Evolutionary conservation across 176 grass and related monocot genomes (phyloP).

Genomic region (Cenchrus purpureus): DNA sequence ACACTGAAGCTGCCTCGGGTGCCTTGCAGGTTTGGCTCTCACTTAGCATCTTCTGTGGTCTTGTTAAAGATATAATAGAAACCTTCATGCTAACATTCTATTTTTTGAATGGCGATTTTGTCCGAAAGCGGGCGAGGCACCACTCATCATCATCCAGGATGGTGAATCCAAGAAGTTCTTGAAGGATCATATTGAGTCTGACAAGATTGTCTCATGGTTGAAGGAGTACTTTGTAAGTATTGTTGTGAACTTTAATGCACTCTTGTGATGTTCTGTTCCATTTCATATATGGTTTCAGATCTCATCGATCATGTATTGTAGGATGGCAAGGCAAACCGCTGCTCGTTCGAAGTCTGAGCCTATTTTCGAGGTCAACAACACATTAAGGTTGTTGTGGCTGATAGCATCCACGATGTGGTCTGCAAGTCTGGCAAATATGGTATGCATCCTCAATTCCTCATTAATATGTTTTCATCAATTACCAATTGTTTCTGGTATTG

Average conservation of each 20-base stretch:
- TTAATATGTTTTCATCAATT: not conserved
- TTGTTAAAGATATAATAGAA: not conserved
- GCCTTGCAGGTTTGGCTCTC: too few species aligned
- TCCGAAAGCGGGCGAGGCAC: conserved; percentile 69
- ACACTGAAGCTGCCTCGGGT: too few species aligned
- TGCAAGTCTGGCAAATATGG: conserved; percentile 94
- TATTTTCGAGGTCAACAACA: conserved; percentile 73
- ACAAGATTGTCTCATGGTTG: conserved; percentile 78
- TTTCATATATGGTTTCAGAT: not conserved
- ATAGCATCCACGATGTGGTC: conserved; percentile 72
- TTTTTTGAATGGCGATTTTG: conserved; percentile 58
- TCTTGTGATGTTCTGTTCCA: not conserved
- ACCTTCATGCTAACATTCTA: conserved; percentile 14
- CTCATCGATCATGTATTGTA: conserved; percentile 16
- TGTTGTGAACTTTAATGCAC: not conserved
- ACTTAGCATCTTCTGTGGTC: not conserved
- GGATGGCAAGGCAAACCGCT: conserved; percentile 89
- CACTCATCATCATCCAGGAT: conserved; percentile 79
- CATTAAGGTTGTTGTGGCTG: conserved; percentile 86
- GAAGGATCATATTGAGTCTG: conserved; percentile 26
- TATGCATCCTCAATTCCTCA: not conserved
- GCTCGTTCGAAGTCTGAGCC: conserved; percentile 88
- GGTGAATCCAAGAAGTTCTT: conserved; percentile 58
- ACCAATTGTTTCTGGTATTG: too few species aligned
- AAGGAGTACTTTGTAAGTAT: conserved; percentile 72